These are phyloP conservation scores for Mrakia gelida DNA, from an alignment of 768 basidiomycete genomes.

Conservation along the genomic window DNA sequence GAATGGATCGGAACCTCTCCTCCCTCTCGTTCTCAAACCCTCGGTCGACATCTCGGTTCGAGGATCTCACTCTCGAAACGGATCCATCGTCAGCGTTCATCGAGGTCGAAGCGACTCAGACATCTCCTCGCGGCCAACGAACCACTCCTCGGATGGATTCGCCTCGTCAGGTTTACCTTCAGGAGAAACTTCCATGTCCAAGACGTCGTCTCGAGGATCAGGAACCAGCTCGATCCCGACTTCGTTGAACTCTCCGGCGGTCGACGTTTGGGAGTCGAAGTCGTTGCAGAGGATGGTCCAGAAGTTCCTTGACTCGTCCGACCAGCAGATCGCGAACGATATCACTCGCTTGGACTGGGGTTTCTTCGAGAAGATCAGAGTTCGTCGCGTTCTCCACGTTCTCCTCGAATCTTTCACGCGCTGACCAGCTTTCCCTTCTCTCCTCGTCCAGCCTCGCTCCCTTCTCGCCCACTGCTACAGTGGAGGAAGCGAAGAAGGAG, in stretches of 20 bases:
- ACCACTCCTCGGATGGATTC: background rate
- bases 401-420: too few species aligned
- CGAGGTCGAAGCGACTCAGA: conserved; percentile 4
- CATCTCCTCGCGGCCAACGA: conserved; percentile 8
- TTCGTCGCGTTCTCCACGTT: background rate
- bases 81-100: conserved; percentile 11
- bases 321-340: conserved; percentile 27
- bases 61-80: background rate
- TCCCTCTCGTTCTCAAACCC: background rate
- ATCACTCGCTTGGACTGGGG: conserved; percentile 27
- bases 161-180: background rate
- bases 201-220: background rate
- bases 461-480: conserved; percentile 24
- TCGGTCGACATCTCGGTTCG: background rate
- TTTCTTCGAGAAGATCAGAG: conserved; percentile 16
- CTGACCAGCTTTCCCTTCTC: background rate
- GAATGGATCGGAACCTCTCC: background rate
- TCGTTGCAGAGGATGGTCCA: conserved; percentile 1
- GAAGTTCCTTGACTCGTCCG: conserved; percentile 24
- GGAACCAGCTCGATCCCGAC: background rate
- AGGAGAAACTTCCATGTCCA: background rate
- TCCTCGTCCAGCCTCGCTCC: conserved; percentile 8
- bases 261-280: conserved; percentile 26
- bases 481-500: conserved; percentile 17
- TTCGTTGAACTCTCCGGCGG: background rate